These are phyloP conservation scores for Pythium coloratum DNA, from an alignment of 352 stramenopile species.

Conservation along the genomic window DNA sequence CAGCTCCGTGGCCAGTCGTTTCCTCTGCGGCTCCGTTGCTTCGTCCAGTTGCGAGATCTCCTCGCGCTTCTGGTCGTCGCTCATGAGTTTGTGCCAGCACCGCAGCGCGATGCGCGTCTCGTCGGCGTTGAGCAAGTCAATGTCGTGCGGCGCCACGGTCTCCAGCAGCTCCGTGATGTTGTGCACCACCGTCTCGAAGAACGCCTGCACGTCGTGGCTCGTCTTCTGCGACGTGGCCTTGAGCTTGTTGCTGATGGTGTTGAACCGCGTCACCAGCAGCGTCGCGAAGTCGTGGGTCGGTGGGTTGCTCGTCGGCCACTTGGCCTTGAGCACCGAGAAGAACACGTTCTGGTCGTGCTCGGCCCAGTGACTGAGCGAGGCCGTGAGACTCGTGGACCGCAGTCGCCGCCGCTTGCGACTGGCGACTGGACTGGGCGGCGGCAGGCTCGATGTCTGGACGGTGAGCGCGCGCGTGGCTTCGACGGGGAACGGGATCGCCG, in stretches of 20 bases:
- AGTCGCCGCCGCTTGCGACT: conserved; percentile 21
- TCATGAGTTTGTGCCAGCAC: conserved; percentile 69
- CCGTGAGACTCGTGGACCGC: conserved; percentile 22
- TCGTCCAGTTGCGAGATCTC: conserved; percentile 45
- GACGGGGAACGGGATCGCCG: conserved; percentile 15
- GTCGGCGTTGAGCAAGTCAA: conserved; percentile 63
- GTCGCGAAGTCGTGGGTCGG: conserved; percentile 32
- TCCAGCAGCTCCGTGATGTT: conserved; percentile 47
- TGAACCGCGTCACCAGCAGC: conserved; percentile 56
- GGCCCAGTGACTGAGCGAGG: conserved; percentile 35
- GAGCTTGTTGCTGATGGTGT: conserved; percentile 61
- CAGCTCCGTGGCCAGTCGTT: conserved; percentile 43
- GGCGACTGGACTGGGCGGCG: background rate
- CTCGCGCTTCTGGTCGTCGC: conserved; percentile 37
- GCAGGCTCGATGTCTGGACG: background rate
- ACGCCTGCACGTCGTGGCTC: conserved; percentile 55
- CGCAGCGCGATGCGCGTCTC: conserved; percentile 72
- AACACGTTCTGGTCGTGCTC: conserved; percentile 67
- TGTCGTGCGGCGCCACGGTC: conserved; percentile 45
- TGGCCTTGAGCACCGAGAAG: conserved; percentile 67
- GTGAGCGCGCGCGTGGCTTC: background rate
- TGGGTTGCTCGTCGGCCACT: conserved; percentile 39
- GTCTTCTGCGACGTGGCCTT: conserved; percentile 44
- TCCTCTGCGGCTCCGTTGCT: conserved; percentile 29
- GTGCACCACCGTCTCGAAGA: conserved; percentile 57